Base-by-base conservation (phyloP, 2,329 filamentous ascomycete species). In the Diaporthe destruens region DNA sequence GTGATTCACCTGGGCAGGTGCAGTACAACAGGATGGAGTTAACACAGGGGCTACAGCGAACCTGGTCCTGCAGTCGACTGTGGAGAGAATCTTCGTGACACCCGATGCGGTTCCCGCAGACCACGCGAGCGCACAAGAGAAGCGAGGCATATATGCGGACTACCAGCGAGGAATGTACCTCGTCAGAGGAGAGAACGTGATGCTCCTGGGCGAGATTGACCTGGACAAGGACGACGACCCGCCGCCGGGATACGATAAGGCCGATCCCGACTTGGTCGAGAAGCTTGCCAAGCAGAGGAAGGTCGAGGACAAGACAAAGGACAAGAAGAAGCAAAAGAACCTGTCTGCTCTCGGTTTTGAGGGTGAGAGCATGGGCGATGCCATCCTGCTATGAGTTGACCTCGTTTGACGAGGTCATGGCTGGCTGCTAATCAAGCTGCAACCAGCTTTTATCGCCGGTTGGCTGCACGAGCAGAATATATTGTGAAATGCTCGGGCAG, bases 181-280 rank as follows among this genome's bases (percentile, higher is more conserved):
- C 47, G 94, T 99, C 57, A 89, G 96, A 73, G 96, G 96, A 77
- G 96, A 99, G 85, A 99, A 99, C 81, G 96, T 99, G n/a, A 87
- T 98, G 67, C 87, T 99, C 56, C 88, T 98, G 23, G 96, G 96
- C 49, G 97, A 98, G 83, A 97, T 99, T 78, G 96, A 99, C 81
- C 90, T 99, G 32, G 96, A 99, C 85, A 94, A 93, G 80, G 96
- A 99, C 82, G 96, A 99, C 81, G 92, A 97, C 72, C 87, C 94
- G 18, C 94, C 94, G 0, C 82, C 87, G 6, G 90, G 91, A 42
- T 94, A 93, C 77, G 86, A 88, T 76, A 85, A 87, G 77, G 81
- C 80, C 56, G 79, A 81, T 12, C 47, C 76, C 75, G 85, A 90
- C 78, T 80, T 81, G 75, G 94, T 91, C 1, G 88, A 94, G 0